Conservation (phyloP, 345 rosid species). For the Euclidium syriacum region DNA sequence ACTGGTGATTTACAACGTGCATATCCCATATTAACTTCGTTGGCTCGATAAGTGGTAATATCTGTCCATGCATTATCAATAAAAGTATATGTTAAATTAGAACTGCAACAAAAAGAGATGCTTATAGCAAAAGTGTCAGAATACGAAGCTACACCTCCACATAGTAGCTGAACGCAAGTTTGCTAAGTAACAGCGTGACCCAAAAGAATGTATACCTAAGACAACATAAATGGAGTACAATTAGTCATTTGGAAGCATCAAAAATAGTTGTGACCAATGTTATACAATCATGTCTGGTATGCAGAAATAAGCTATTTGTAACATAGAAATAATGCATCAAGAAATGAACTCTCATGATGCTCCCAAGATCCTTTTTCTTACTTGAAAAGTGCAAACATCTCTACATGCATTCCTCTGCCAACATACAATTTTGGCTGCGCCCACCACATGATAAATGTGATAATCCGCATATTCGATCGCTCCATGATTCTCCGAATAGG, state of each 20-base stretch:
- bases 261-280: background rate
- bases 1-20: slow-evolving; percentile 51
- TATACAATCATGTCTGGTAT: background rate
- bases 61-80: slow-evolving; percentile 41
- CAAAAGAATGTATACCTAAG: slow-evolving; percentile 91
- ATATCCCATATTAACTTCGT: slow-evolving; percentile 72
- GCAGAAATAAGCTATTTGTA: background rate
- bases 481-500: slow-evolving; percentile 74
- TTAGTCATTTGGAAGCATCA: slow-evolving; percentile 16
- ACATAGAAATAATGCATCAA: slow-evolving; percentile 7
- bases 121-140: slow-evolving; percentile 12
- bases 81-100: slow-evolving; percentile 9
- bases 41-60: slow-evolving; percentile 77
- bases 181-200: slow-evolving; percentile 84
- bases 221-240: slow-evolving; percentile 16
- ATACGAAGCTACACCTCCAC: slow-evolving; percentile 61
- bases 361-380: slow-evolving; percentile 37
- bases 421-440: slow-evolving; percentile 94
- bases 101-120: background rate
- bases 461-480: slow-evolving; percentile 68
- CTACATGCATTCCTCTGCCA: slow-evolving; percentile 99
- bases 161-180: slow-evolving; percentile 96
- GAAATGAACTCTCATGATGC: background rate
- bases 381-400: slow-evolving; percentile 77
- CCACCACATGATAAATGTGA: slow-evolving; percentile 95